phyloP scores from a whole-genome alignment of 2,329 filamentous ascomycete genomes.

The Cytospora schulzeri region DNA sequence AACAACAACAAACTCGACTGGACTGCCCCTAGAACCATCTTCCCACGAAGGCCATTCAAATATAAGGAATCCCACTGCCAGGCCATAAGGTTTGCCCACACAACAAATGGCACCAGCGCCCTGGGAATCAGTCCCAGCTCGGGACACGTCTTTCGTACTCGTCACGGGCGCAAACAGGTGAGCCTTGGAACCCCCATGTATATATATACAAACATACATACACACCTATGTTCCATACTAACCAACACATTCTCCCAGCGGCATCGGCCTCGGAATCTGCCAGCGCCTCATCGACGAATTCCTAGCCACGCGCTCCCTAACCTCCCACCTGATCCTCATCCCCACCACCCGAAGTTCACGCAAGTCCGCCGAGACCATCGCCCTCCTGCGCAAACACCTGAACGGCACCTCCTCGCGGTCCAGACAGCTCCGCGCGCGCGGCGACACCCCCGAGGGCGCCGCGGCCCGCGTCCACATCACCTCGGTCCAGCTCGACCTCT shows the following conservation, averaged over 20 bases:
- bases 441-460: constrained; percentile 44
- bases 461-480: constrained; percentile 59
- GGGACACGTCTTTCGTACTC: constrained; percentile 63
- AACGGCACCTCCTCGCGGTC: constrained; percentile 48
- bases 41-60: no score
- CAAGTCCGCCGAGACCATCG: constrained; percentile 75
- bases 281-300: constrained; percentile 90
- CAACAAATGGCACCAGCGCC: constrained; percentile 36
- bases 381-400: constrained; percentile 64
- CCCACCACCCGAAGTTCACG: constrained; percentile 76
- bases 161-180: constrained; percentile 88
- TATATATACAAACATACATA: background rate
- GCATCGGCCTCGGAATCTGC: constrained; percentile 82
- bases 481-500: constrained; percentile 62
- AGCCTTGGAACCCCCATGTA: no score
- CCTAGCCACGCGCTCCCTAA: constrained; percentile 66
- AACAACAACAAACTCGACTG: background rate
- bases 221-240: constrained; percentile 15
- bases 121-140: constrained; percentile 38
- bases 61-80: background rate
- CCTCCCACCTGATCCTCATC: constrained; percentile 74
- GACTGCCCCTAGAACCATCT: no score
- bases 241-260: constrained; percentile 53
- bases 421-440: constrained; percentile 42
- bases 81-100: background rate